Conservation (phyloP, 768 basidiomycete genomes). For the Psilocybe cyanescens region DNA sequence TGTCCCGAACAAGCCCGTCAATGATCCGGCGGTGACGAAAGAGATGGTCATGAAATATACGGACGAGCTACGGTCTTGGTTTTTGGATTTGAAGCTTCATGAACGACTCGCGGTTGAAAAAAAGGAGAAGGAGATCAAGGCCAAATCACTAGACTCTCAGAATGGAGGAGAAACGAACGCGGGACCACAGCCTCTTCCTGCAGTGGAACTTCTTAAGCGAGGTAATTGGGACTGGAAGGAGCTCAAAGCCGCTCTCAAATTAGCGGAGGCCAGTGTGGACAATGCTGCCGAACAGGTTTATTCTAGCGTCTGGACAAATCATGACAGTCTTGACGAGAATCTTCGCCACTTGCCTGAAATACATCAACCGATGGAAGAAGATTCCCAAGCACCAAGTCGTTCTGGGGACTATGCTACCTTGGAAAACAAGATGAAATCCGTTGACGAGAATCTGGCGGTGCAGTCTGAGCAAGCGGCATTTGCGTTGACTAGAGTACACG, state of each 20-base stretch:
- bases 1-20: conserved; percentile 5
- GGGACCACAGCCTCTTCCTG: neutral
- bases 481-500: conserved; percentile 22
- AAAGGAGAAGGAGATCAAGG: conserved; percentile 8
- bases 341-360: neutral
- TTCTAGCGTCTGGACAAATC: conserved; percentile 33
- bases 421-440: neutral
- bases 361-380: neutral
- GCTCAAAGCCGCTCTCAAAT: conserved; percentile 13
- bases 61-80: conserved; percentile 34
- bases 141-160: neutral
- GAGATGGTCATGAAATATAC: conserved; percentile 29
- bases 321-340: conserved; percentile 19
- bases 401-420: neutral
- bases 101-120: conserved; percentile 19
- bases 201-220: conserved; percentile 14
- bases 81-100: conserved; percentile 25
- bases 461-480: conserved; percentile 10
- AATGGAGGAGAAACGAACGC: neutral
- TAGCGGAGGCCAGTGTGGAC: conserved; percentile 10
- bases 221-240: conserved; percentile 27
- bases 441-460: conserved; percentile 3
- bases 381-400: neutral
- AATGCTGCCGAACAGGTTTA: conserved; percentile 22
- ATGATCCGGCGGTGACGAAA: conserved; percentile 21